Evolutionary conservation across 257 asterid genomes (phyloP).

Genomic region (Solanum chilense): DNA sequence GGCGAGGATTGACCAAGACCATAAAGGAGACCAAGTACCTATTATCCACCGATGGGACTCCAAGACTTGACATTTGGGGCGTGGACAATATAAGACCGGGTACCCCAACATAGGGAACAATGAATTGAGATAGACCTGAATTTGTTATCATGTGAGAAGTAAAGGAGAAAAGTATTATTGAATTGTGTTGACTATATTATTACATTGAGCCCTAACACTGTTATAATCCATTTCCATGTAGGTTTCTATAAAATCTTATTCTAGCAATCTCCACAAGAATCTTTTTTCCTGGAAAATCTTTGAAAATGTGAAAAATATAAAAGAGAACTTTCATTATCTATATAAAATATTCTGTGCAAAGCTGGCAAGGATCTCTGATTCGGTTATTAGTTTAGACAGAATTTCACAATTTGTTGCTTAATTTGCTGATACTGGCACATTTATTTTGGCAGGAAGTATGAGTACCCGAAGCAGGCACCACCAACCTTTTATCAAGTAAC

Average conservation of each 20-base stretch:
- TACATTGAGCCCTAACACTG: background rate
- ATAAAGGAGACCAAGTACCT: background rate
- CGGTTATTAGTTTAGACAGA: background rate
- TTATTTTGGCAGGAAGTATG: slow-evolving; percentile 56
- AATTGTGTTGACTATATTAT: background rate
- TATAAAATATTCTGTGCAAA: background rate
- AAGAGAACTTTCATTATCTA: background rate
- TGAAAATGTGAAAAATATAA: background rate
- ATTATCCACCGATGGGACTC: background rate
- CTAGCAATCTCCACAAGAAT: background rate
- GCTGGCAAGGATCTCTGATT: background rate
- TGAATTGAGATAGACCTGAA: background rate
- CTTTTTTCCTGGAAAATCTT: background rate
- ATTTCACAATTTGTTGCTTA: background rate
- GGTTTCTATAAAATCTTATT: background rate
- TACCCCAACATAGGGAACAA: background rate
- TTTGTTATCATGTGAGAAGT: background rate
- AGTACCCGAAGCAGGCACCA: slow-evolving; percentile 76
- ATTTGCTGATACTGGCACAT: background rate
- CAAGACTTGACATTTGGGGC: background rate
- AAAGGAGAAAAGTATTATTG: background rate
- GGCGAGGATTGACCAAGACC: background rate
- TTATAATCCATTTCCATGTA: background rate
- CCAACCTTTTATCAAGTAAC: slow-evolving; percentile 94
- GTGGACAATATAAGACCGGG: background rate